phyloP scores from a whole-genome alignment of 2,329 filamentous ascomycete species.

The Apiospora rasikravindrae region DNA sequence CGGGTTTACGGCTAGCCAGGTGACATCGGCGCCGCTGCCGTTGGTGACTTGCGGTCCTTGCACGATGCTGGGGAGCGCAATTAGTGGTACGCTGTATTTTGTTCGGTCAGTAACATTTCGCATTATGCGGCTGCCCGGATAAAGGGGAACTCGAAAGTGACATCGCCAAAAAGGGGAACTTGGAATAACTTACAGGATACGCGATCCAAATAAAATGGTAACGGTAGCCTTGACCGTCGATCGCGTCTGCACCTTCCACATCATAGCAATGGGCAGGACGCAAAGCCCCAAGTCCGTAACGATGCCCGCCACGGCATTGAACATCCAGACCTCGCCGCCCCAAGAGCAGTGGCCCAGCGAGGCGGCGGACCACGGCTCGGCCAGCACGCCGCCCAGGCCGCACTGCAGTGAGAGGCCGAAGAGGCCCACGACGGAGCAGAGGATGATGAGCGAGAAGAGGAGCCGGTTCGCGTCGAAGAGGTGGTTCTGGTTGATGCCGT shows the following conservation, averaged over 20 bases:
- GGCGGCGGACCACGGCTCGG: background rate
- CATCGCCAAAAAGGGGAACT: background rate
- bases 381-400: background rate
- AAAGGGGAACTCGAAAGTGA: no score
- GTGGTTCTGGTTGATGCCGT: background rate
- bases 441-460: background rate
- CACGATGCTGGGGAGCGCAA: background rate
- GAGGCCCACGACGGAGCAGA: background rate
- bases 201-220: conserved; percentile 18
- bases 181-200: conserved; percentile 18
- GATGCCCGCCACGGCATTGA: conserved; percentile 9
- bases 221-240: conserved; percentile 20
- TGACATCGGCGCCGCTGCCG: conserved; percentile 19
- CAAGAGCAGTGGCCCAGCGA: background rate
- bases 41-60: background rate
- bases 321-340: conserved; percentile 2
- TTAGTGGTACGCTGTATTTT: conserved; percentile 16
- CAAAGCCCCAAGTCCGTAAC: conserved; percentile 26
- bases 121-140: background rate
- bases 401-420: background rate
- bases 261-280: conserved; percentile 25
- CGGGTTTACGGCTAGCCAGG: conserved; percentile 21
- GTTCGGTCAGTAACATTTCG: background rate
- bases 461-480: background rate
- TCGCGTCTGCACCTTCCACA: conserved; percentile 24